phyloP scores from a whole-genome alignment of 257 asterid species.

The Hygrophila difformis region DNA sequence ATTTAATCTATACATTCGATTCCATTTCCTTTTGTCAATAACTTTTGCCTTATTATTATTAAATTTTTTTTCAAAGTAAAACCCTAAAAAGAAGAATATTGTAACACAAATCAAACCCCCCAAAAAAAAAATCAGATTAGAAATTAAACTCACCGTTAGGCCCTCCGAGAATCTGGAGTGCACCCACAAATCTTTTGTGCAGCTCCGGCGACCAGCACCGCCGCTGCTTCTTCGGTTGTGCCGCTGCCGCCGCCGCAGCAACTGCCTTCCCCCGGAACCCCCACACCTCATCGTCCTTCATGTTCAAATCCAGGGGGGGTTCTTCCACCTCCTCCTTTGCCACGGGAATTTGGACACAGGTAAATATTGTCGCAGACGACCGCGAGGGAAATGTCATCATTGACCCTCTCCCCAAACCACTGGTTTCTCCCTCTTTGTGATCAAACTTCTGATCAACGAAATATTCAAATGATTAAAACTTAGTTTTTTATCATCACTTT shows the following conservation, averaged over 20 bases:
- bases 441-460: constrained; percentile 21
- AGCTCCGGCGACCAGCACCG: constrained; percentile 67
- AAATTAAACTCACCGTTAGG: no score
- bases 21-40: no score
- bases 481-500: no score
- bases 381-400: constrained; percentile 31
- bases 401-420: constrained; percentile 24
- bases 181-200: constrained; percentile 49
- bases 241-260: constrained; percentile 21
- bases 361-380: neutral
- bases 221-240: constrained; percentile 67
- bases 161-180: constrained; percentile 56
- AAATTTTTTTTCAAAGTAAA: no score
- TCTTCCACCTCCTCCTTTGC: constrained; percentile 4
- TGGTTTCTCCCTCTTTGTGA: constrained; percentile 13
- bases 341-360: constrained; percentile 21
- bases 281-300: no score
- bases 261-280: constrained; percentile 11
- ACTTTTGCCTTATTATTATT: no score
- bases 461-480: neutral
- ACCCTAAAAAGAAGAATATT: no score
- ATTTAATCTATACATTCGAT: no score
- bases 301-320: neutral
- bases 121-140: no score
- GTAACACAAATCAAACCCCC: no score